Evolutionary conservation across 2,329 filamentous ascomycete genomes (phyloP), one percentile per base, ranked within the genome.

Genomic region (Colletotrichum costaricense): DNA sequence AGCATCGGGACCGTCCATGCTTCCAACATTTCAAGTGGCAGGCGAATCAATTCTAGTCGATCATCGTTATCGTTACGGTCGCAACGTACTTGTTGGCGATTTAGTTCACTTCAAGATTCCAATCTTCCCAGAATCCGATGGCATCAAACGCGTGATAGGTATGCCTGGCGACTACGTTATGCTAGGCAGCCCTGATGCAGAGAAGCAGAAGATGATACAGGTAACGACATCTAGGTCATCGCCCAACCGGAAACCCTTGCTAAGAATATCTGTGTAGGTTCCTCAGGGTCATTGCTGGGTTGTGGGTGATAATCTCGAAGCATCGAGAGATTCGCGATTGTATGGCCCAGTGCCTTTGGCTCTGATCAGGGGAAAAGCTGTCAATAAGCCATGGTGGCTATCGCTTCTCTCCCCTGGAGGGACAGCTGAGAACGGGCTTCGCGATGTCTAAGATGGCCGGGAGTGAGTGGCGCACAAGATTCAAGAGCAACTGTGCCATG

Each of bases 241-340:
- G 22, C 24, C 26, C 24, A 9, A 54, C 33, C 8, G 38, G 7
- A 6, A 42, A 16, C 11, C 12, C 49, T 22, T 33, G 38, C 70
- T 69, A 38, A 75, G 35, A 5, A 26, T 65, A n/a, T 26, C 16
- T 59, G 5, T 19, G 11, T 78, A 97, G 94, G 91, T 99, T 19
- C 97, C 97, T 0, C 87, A 93, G 79, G 97, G 97, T 1, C 97
- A 99, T 86, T 97, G 95, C 78, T 98, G 95, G 91, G 86, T 98
- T 7, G 90, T 92, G 3, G 97, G 97, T 3, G 97, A 99, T 82
- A 98, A 98, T 82, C 80, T 98, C 74, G 88, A 91, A 3, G 93
- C 90, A 78, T 98, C 95, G 28, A 87, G 94, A 76, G 97, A 99
- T 85, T 98, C 95, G 56, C 91, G 97, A 74, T 87, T 92, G 54